Evolutionary conservation across 1,284 basidiomycete species (phyloP).

Genomic region (Boletus mariae): DNA sequence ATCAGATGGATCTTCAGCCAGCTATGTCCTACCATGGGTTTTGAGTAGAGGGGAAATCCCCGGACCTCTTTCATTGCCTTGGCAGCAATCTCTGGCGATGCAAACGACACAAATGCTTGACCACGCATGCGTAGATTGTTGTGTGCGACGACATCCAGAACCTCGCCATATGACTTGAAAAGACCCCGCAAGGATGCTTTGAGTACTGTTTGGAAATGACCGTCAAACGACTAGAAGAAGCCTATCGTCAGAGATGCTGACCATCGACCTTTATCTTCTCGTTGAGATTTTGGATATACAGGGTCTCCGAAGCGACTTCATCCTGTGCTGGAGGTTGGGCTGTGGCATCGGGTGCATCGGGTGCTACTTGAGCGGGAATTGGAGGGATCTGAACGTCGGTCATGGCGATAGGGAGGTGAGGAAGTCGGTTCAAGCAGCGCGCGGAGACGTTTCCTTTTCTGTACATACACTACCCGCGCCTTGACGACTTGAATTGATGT

Average conservation of each 20-base stretch:
- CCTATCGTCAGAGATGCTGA: constrained; percentile 33
- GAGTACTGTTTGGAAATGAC: constrained; percentile 52
- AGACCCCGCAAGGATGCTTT: constrained; percentile 85
- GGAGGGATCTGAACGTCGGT: constrained; percentile 29
- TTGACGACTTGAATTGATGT: neutral
- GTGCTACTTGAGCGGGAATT: constrained; percentile 39
- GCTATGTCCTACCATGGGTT: constrained; percentile 75
- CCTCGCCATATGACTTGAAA: constrained; percentile 91
- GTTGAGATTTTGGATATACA: constrained; percentile 97
- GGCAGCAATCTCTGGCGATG: constrained; percentile 73
- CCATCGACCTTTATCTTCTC: constrained; percentile 91
- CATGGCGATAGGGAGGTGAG: constrained; percentile 25
- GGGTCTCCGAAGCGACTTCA: constrained; percentile 71
- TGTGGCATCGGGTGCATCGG: constrained; percentile 27
- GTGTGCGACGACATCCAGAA: constrained; percentile 92
- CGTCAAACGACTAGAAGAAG: constrained; percentile 8
- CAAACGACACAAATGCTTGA: constrained; percentile 96
- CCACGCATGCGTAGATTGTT: constrained; percentile 94
- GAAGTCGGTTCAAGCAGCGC: neutral
- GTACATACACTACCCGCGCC: neutral
- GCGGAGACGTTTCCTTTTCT: constrained; percentile 15
- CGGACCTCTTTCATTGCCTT: constrained; percentile 90
- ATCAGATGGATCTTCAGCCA: neutral
- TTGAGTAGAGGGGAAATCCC: constrained; percentile 93
- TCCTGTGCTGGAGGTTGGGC: constrained; percentile 35